A percentile compares a stretch with the other conserved stretches of the same genome.
These are phyloP conservation scores for Macroventuria anomochaeta DNA, from an alignment of 2,329 filamentous ascomycete genomes.

Conservation along the genomic window DNA sequence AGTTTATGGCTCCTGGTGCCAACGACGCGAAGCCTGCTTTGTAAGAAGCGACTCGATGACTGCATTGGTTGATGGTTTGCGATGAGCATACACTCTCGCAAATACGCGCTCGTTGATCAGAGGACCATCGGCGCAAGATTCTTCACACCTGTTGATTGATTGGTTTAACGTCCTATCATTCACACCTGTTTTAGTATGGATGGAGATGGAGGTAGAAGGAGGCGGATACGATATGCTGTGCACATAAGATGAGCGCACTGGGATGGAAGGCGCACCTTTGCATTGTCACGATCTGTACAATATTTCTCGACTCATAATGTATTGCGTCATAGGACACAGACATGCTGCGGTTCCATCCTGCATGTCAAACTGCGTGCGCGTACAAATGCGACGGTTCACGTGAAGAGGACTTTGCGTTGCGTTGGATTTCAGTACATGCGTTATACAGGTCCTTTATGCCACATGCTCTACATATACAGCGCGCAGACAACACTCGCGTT, in stretches of 20 bases:
- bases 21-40: slow-evolving; percentile 45
- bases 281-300: slow-evolving; percentile 33
- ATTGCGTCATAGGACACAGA: slow-evolving; percentile 23
- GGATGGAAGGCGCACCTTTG: slow-evolving; percentile 13
- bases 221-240: slow-evolving; percentile 24
- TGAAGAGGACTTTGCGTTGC: neutral
- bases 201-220: neutral
- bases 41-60: slow-evolving; percentile 32
- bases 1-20: slow-evolving; percentile 47
- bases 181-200: slow-evolving; percentile 33
- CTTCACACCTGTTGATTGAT: slow-evolving; percentile 33
- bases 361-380: no score
- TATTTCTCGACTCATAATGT: slow-evolving; percentile 40
- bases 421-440: slow-evolving; percentile 7
- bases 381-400: no score
- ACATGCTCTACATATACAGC: slow-evolving; percentile 45
- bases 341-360: no score
- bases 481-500: slow-evolving; percentile 17
- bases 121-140: slow-evolving; percentile 10
- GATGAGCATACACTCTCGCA: no score
- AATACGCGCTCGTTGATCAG: no score
- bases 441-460: slow-evolving; percentile 23
- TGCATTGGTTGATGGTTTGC: neutral
- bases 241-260: slow-evolving; percentile 18
- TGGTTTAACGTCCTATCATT: no score